Base-by-base conservation (phyloP, 2,329 filamentous ascomycete species). In the Pseudonectria foliicola region DNA sequence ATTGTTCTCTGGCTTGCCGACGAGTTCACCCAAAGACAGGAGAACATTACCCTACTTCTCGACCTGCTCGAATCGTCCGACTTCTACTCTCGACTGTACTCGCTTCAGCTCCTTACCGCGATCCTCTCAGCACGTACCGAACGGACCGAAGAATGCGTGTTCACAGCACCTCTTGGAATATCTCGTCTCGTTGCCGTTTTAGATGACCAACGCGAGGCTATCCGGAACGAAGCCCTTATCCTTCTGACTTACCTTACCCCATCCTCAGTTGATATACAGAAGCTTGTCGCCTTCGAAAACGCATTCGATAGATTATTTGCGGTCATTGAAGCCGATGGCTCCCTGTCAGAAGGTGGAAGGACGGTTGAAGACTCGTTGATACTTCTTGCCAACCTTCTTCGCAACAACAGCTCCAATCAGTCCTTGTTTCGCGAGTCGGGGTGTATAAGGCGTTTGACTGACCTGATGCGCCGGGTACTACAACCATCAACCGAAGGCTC, bases 11-110 rank as follows among this genome's bases (percentile, higher is more conserved):
- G 92, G 88, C 72, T 98, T 39, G 92, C 92, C 35, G 92, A 98
- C 63, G 90, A 96, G 61, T 98, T 98, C 59, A 95, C 92, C 24
- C 89, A 95, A 70, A 81, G 86, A 44, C 89, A 95, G 75, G 90
- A 96, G 64, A 96, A 98, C 60, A 90, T 95, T 42, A 90, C 86
- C 2, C 70, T 92, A 12, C 75, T 98, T 15, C 76, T 98, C 41
- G 84, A 92, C 56, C 84, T 98, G 37, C 73, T 98, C 46, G 90
- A 95, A 47, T 79, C 82, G 11, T 72, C 71, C 46, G 89, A 95
- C 52, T 94, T 95, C 54, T 95, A 93, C 61, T 85, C 87, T 14
- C 82, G 90, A 15, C 74, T 96, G 1, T 96, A 96, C 62, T 85
- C 86, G 4, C 67, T 98, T 18, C 88, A 96, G 62, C 73, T 98